A percentile compares a stretch with the other conserved stretches of the same genome.
Conservation (phyloP, 2,329 filamentous ascomycete species). For the Sporothrix protearum region DNA sequence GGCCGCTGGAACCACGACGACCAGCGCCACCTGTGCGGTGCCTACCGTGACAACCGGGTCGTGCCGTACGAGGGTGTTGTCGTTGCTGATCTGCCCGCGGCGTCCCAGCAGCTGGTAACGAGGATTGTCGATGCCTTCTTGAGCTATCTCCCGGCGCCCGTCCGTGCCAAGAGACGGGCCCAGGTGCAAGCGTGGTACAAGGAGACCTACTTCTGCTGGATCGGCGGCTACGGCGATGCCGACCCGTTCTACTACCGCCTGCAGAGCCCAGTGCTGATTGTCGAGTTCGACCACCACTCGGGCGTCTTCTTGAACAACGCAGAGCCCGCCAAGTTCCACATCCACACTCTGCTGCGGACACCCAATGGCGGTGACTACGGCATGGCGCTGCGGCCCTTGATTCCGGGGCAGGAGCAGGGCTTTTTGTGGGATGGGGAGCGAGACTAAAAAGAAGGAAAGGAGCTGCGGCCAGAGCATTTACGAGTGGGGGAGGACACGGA, state of each 20-base stretch:
- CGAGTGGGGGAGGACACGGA: not conserved
- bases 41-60: slow-evolving; percentile 72
- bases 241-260: slow-evolving; percentile 76
- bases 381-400: slow-evolving; percentile 42
- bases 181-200: slow-evolving; percentile 53
- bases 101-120: slow-evolving; percentile 54
- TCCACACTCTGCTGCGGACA: slow-evolving; percentile 68
- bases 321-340: slow-evolving; percentile 73
- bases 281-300: slow-evolving; percentile 75
- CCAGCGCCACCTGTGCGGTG: slow-evolving; percentile 73
- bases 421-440: slow-evolving; percentile 16
- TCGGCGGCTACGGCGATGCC: slow-evolving; percentile 62
- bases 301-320: slow-evolving; percentile 72
- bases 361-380: slow-evolving; percentile 78
- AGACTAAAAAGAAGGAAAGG: not conserved
- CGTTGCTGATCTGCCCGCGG: slow-evolving; percentile 46
- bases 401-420: slow-evolving; percentile 32
- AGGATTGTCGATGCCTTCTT: slow-evolving; percentile 62
- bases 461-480: not conserved
- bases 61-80: slow-evolving; percentile 69
- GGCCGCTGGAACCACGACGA: slow-evolving; percentile 78
- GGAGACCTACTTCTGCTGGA: slow-evolving; percentile 81
- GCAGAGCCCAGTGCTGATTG: slow-evolving; percentile 69
- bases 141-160: slow-evolving; percentile 59
- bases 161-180: slow-evolving; percentile 53